Conservation (phyloP, 352 stramenopile species). For the Blastocystis hominis region DNA sequence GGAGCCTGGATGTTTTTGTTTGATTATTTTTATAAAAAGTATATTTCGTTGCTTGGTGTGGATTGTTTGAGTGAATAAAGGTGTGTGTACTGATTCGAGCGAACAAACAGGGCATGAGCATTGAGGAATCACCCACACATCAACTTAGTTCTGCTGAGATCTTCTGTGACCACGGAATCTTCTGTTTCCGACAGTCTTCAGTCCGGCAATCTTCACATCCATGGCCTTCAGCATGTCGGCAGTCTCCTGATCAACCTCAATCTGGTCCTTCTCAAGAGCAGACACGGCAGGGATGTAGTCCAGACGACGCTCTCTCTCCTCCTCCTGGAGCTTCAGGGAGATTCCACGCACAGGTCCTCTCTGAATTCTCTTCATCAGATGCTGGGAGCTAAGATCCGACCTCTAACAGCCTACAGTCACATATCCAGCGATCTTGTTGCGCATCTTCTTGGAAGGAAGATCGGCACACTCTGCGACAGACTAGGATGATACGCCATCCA, state of each 20-base stretch:
- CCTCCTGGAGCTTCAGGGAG: constrained; percentile 98
- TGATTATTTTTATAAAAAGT: too few species aligned
- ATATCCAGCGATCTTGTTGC: constrained; percentile 99
- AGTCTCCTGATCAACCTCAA: constrained; percentile 96
- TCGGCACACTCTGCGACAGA: constrained; percentile 84
- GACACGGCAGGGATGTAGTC: constrained; percentile 98
- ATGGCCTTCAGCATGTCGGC: constrained; percentile 90
- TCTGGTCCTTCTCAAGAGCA: constrained; percentile 79
- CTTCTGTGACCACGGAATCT: neutral
- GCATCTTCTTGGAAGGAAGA: constrained; percentile 98
- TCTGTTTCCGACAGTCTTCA: constrained; percentile 11
- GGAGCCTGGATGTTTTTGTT: too few species aligned
- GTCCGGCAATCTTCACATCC: constrained; percentile 70
- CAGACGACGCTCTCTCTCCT: constrained; percentile 95
- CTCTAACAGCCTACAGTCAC: constrained; percentile 70
- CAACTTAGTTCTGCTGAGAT: constrained; percentile 29
- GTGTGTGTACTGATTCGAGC: too few species aligned
- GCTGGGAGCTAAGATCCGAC: constrained; percentile 58
- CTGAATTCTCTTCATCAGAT: constrained; percentile 99
- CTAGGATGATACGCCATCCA: constrained; percentile 63
- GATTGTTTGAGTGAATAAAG: too few species aligned
- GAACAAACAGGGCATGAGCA: too few species aligned
- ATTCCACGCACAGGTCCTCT: constrained; percentile 96
- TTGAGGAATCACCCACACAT: too few species aligned
- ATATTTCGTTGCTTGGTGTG: too few species aligned